Evolutionary conservation across 148 eudicot genomes (phyloP), one percentile per base, ranked within the genome.

Genomic region (Dianthus caryophyllus): DNA sequence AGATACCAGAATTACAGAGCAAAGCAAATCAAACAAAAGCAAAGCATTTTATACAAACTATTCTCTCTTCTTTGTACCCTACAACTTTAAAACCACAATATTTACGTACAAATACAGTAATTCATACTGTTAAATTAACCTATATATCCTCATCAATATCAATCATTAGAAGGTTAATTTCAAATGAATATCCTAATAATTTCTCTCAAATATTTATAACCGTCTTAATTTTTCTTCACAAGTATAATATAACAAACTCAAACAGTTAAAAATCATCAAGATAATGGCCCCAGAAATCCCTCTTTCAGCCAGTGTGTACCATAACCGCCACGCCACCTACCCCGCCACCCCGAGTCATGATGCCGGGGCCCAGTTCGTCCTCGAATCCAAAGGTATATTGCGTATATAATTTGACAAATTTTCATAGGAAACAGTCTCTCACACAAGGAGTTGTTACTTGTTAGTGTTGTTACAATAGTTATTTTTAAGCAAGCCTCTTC

Each of bases 331-430:
- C 43, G 33, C 2, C 20, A 38, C 24, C 20, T 25, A 33, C 33
- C 2, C 63, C 17, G 16, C 51, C 10, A 11, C 44, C 46, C 64
- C 80, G 72, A 30, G 0, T 9, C 78, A 55, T 16, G 97, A 91
- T 53, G 97, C 96, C 57, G 97, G 97, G 7, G 97, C 97, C 0
- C 85, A 84, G 41, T 91, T 91, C 74, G 97, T 91, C 18, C 81
- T 91, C 39, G 81, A 88, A 76, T 86, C 97, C 0, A 91, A 88
- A 84, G 97, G 97, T 90, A 48, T 33, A 7, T n/a, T 33, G 3
- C 38, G 4, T 33, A 33, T 33, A 33, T 2, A 2, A 33, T 7
- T 33, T 33, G 4, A 7, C 7, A 3, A 3, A 33, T 33, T 33
- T 33, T 7, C 3, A 33, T 33, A 33, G 38, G 38, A n/a, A n/a